Evolutionary conservation across 1,284 basidiomycete species (phyloP).

Genomic region (Schizopora paradoxa): DNA sequence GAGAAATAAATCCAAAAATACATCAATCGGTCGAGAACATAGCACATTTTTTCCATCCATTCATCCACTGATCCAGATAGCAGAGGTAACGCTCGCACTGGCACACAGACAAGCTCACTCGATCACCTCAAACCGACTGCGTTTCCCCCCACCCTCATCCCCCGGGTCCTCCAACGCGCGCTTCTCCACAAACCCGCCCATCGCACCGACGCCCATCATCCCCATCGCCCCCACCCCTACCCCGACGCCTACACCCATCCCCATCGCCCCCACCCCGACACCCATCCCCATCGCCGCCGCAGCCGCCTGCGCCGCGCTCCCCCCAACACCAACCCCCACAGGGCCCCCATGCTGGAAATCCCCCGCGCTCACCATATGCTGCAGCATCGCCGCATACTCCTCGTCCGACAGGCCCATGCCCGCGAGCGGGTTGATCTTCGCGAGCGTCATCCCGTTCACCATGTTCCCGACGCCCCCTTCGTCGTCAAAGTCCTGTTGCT

Average conservation of each 20-base stretch:
- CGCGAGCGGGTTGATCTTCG: constrained; percentile 66
- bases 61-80: too few relatives aligned
- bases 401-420: constrained; percentile 74
- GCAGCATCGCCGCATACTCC: constrained; percentile 65
- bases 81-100: too few relatives aligned
- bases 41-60: too few relatives aligned
- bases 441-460: too few relatives aligned
- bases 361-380: constrained; percentile 57
- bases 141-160: constrained; percentile 52
- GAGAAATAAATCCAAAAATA: too few relatives aligned
- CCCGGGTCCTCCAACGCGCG: constrained; percentile 39
- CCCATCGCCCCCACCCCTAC: constrained; percentile 13
- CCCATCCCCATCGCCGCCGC: constrained; percentile 17
- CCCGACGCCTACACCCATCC: constrained; percentile 17
- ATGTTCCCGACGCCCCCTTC: too few relatives aligned
- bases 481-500: constrained; percentile 23
- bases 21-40: too few relatives aligned
- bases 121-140: constrained; percentile 65
- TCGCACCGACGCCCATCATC: constrained; percentile 18
- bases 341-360: constrained; percentile 36
- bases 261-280: constrained; percentile 18
- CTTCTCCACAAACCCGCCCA: constrained; percentile 30
- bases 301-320: too few relatives aligned
- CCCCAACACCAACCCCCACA: constrained; percentile 5
- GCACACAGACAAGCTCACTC: constrained; percentile 40